Base-by-base conservation (phyloP, 768 basidiomycete species). In the Agaricus subrufescens region DNA sequence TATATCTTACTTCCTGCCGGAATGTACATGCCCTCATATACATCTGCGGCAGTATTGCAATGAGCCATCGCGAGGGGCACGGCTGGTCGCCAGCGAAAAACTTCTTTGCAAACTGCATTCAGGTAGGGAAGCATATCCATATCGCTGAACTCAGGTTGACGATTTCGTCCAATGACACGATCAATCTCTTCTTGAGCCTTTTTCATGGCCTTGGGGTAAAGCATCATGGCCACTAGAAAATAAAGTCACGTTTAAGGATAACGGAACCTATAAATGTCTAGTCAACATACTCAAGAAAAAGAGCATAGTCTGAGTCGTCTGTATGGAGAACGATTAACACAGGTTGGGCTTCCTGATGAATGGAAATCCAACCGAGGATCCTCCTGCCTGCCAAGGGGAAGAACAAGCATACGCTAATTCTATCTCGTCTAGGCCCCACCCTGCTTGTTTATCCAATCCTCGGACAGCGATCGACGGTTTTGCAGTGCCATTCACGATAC, bases 351-450 rank as follows among this genome's bases (percentile, higher is more conserved):
- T 34, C 11, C 34, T 8, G 8, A 34, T 34, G 34, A 3, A 34
- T 34, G 7, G 34, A 34, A 34, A 34, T 11, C 19, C 7, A 8
- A 34, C 34, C 11, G 34, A 7, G 5, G 34, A 34, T 34, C 7
- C 34, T 34, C 34, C 34, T 34, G 34, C 34, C 11, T 34, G 34
- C 34, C 34, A 34, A 34, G 34, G 69, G 4, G 68, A 63, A 1
- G 67, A 67, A 15, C 66, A 59, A 6, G 66, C 65, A 57, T 75
- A 79, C 0, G 76, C 75, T 54, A 72, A 71, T 58, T 77, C 77
- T 9, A 75, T 63, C 30, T 75, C 66, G 23, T 66, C 71, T 23
- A 79, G 63, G 9, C 72, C 73, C 55, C 75, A 76, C 9, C 74
- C 69, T 10, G 57, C 54, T 51, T 77, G 73, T 38, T 73, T 76